Conservation (phyloP, 805 yeast species). For the Jamesozyma piceae region DNA sequence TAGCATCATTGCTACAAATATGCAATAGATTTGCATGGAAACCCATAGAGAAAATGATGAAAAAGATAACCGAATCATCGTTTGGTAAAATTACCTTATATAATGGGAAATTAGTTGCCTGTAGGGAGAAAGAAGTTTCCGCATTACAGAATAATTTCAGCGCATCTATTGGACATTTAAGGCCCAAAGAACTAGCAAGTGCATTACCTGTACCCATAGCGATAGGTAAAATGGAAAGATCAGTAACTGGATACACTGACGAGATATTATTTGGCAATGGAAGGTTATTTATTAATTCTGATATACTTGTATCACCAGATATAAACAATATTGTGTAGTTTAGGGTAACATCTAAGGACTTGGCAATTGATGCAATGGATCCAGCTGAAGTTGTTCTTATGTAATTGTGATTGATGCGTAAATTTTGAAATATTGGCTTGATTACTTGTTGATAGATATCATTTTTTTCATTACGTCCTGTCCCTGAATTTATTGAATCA, state of each 20-base stretch:
- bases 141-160: conserved; percentile 31
- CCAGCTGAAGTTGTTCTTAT: conserved; percentile 34
- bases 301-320: conserved; percentile 81
- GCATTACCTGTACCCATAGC: conserved; percentile 90
- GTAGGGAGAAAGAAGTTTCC: conserved; percentile 5
- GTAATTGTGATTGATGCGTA: conserved; percentile 34
- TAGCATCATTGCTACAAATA: conserved; percentile 56
- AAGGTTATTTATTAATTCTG: conserved; percentile 59
- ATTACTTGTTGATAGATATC: conserved; percentile 38
- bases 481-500: conserved; percentile 33
- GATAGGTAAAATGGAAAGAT: conserved; percentile 32
- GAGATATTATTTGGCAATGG: conserved; percentile 4
- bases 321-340: conserved; percentile 45
- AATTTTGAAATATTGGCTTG: conserved; percentile 37
- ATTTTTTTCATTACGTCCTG: conserved; percentile 26
- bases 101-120: conserved; percentile 23
- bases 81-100: conserved; percentile 29
- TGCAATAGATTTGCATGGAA: conserved; percentile 82
- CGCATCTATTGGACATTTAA: conserved; percentile 29
- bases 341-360: conserved; percentile 14
- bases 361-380: conserved; percentile 37
- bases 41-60: conserved; percentile 75
- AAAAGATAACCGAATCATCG: conserved; percentile 25
- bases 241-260: too few relatives aligned
- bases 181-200: conserved; percentile 51